Base-by-base conservation (phyloP, 225 moss, liverwort and hornwort species). In the Polytrichum formosum region DNA sequence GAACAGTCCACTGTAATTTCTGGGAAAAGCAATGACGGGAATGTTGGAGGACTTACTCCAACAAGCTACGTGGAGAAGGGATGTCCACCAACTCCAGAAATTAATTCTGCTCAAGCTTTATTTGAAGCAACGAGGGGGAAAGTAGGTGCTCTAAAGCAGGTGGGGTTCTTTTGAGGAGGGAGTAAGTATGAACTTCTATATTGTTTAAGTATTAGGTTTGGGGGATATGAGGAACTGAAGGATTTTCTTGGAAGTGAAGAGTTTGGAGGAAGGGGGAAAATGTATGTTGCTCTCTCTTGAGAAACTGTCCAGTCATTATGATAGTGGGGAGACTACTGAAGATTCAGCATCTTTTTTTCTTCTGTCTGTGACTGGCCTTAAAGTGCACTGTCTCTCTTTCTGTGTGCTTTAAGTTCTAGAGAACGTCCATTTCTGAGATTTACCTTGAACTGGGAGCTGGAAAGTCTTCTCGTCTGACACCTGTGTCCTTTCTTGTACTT, bases 101-200 rank as follows among this genome's bases (percentile, higher is more conserved):
- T 70, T 76, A 74, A 74, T 56, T 76, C 80, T 30, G 53, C 81
- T 2, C 74, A 67, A 76, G 77, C 46, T 67, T 67, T 79, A 5
- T 67, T 81, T 27, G 87, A 84, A 81, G 79, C 84, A 21, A 74
- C 81, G 27, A 81, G 84, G 56, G 87, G 87, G 56, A 87, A 87
- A 79, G 87, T 87, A 79, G 87, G 79, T 74, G 83, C 87, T 58
- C 72, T 87, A 76, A 87, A 87, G 72, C 87, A 87, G 87, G 87
- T 87, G 77, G 74, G 87, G 56, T 80, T 64, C 64, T 61, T 53
- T 67, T 61, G 74, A 73, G 71, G 76, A 29, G 62, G 63, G 53
- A 60, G 46, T 55, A 13, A 13, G 46, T 46, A 46, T 46, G 46
- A 46, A 46, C 16, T 46, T 16, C 46, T 13, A 46, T 46, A 13